A percentile compares a stretch with the other conserved stretches of the same genome.
Evolutionary conservation across 768 basidiomycete genomes (phyloP).

Genomic region (Boletus fagicola): DNA sequence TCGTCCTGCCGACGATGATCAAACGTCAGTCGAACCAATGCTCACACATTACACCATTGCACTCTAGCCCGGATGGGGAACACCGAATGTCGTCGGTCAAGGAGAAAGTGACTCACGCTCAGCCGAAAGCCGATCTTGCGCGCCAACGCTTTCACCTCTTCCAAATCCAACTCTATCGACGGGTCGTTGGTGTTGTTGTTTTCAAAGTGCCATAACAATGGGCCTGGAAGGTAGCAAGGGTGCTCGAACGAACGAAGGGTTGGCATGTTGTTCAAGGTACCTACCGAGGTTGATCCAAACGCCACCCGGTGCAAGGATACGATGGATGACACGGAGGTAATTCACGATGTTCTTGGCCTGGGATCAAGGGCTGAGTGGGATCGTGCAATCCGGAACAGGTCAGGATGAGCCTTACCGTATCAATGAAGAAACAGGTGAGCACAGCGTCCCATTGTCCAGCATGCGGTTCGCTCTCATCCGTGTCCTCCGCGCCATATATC

Average conservation of each 20-base stretch:
- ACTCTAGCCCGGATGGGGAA: background rate
- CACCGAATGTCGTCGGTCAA: background rate
- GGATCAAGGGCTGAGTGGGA: background rate
- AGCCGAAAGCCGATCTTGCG: slow-evolving; percentile 78
- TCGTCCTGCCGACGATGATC: slow-evolving; percentile 74
- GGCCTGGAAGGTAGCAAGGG: slow-evolving; percentile 48
- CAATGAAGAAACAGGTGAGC: slow-evolving; percentile 95
- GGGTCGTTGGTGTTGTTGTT: slow-evolving; percentile 79
- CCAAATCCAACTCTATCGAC: slow-evolving; percentile 85
- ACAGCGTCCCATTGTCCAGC: slow-evolving; percentile 84
- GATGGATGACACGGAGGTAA: slow-evolving; percentile 84
- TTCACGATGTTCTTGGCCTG: slow-evolving; percentile 91
- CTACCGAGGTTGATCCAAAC: slow-evolving; percentile 83
- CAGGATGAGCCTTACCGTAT: slow-evolving; percentile 59
- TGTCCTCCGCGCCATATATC: slow-evolving; percentile 65
- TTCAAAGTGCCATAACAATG: slow-evolving; percentile 96
- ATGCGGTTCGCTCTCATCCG: slow-evolving; percentile 60
- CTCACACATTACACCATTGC: background rate
- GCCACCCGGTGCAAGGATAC: slow-evolving; percentile 79
- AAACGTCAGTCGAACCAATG: background rate
- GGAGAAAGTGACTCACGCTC: slow-evolving; percentile 47
- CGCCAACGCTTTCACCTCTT: slow-evolving; percentile 79
- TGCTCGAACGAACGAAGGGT: background rate
- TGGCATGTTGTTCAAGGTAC: background rate
- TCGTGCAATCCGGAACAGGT: background rate